A percentile compares a stretch with the other conserved stretches of the same genome.
Conservation (phyloP, 106 monocot genomes). For the Acanthochlamys bracteata region DNA sequence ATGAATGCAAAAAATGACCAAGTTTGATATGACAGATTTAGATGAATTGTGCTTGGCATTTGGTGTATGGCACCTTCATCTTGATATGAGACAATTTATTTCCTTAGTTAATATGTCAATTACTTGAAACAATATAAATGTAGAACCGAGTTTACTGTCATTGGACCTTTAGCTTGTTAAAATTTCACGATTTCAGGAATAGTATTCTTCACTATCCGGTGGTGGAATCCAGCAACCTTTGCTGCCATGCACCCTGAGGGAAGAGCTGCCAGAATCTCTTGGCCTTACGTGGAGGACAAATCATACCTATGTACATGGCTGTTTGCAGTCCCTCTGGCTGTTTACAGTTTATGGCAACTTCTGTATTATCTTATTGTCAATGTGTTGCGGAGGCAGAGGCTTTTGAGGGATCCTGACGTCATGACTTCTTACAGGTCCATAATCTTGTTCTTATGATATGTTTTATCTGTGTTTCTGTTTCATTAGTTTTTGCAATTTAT, state of each 20-base stretch:
- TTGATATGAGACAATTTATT: no score
- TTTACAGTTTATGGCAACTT: constrained; percentile 90
- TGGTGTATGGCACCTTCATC: no score
- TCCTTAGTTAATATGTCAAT: no score
- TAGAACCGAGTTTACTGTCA: no score
- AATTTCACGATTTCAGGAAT: constrained; percentile 40
- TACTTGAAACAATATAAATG: no score
- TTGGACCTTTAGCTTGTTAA: no score
- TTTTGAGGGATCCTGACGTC: constrained; percentile 89
- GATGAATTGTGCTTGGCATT: no score
- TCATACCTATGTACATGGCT: constrained; percentile 89
- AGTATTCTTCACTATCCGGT: constrained; percentile 90
- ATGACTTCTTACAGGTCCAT: constrained; percentile 98
- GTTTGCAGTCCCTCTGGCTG: constrained; percentile 77
- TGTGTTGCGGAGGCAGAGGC: constrained; percentile 76
- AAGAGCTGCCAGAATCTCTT: constrained; percentile 42
- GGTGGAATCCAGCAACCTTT: constrained; percentile 89
- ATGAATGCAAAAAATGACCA: no score
- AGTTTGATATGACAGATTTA: no score
- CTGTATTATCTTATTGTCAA: constrained; percentile 91
- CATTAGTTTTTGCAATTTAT: no score
- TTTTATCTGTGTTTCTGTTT: not conserved
- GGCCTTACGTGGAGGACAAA: constrained; percentile 85
- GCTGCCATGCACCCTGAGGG: constrained; percentile 84
- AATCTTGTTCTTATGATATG: no score